phyloP scores from a whole-genome alignment of 129 eudicot species.

The Helichrysum umbraculigerum region DNA sequence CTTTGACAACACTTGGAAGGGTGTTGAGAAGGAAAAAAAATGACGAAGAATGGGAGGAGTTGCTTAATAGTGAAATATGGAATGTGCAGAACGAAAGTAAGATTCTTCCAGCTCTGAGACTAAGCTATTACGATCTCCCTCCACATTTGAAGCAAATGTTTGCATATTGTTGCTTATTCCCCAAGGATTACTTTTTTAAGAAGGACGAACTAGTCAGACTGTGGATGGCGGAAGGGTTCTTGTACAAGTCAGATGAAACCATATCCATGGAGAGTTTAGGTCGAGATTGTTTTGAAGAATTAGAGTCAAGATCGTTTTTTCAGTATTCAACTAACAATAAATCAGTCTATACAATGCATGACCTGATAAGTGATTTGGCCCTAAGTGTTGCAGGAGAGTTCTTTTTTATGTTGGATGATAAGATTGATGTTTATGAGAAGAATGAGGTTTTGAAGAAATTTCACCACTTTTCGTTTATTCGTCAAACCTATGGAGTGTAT shows the following conservation, averaged over 20 bases:
- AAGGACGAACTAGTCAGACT: constrained; percentile 1
- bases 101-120: not conserved
- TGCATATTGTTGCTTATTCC: not conserved
- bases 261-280: constrained; percentile 40
- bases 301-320: constrained; percentile 33
- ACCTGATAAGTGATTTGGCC: constrained; percentile 39
- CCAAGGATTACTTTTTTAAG: not conserved
- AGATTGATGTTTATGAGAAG: not conserved
- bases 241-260: not conserved
- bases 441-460: constrained; percentile 28
- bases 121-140: no score
- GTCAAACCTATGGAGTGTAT: constrained; percentile 22
- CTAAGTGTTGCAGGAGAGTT: constrained; percentile 31
- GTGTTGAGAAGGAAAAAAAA: not conserved
- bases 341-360: constrained; percentile 33
- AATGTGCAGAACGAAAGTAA: not conserved
- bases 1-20: not conserved
- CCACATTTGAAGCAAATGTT: no score
- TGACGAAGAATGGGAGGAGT: constrained; percentile 5
- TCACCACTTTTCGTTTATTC: constrained; percentile 41
- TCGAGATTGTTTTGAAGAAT: constrained; percentile 25
- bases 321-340: not conserved
- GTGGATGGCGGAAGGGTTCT: constrained; percentile 35
- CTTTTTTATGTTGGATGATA: constrained; percentile 30
- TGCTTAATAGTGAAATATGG: not conserved